Percentiles rank a stretch among this genome's conserved stretches.
Evolutionary conservation across 1,284 basidiomycete species (phyloP).

Genomic region (Puccinia triticina): DNA sequence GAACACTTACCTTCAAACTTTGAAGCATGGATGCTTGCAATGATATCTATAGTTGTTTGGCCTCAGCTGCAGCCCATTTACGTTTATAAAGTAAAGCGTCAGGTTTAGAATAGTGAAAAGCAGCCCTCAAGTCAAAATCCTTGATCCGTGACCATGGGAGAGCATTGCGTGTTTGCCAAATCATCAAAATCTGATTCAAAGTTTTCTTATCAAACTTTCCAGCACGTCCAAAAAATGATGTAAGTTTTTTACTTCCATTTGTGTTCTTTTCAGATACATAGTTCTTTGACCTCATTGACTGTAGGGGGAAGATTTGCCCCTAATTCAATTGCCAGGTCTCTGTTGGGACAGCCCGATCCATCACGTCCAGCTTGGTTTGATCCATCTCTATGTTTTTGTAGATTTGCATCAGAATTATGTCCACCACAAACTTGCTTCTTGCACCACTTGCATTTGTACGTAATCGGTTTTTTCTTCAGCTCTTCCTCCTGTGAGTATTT

Average conservation of each 20-base stretch:
- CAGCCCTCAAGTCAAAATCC: constrained; percentile 14
- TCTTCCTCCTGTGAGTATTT: constrained; percentile 12
- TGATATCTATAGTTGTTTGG: constrained; percentile 22
- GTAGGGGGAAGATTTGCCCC: constrained; percentile 13
- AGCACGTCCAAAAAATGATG: constrained; percentile 12
- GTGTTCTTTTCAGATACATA: background rate
- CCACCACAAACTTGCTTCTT: constrained; percentile 27
- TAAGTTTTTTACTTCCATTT: constrained; percentile 11
- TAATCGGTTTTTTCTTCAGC: constrained; percentile 18
- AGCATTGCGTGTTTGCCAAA: constrained; percentile 22
- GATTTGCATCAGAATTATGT: constrained; percentile 19
- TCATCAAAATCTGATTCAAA: constrained; percentile 29
- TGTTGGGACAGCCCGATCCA: constrained; percentile 29
- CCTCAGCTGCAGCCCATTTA: constrained; percentile 31
- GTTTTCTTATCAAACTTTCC: constrained; percentile 31
- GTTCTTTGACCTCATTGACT: constrained; percentile 12
- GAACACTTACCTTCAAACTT: constrained; percentile 2
- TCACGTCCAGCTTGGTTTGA: constrained; percentile 31
- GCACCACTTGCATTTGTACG: constrained; percentile 30
- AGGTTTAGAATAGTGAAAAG: constrained; percentile 19
- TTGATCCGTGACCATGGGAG: constrained; percentile 30
- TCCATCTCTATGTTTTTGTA: constrained; percentile 24
- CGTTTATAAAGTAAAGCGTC: constrained; percentile 18
- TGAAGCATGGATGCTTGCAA: constrained; percentile 16
- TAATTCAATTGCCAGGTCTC: constrained; percentile 18